A percentile compares a stretch with the other conserved stretches of the same genome.
These are phyloP conservation scores for Nepenthes gracilis DNA, from an alignment of 148 eudicot species.

Conservation along the genomic window DNA sequence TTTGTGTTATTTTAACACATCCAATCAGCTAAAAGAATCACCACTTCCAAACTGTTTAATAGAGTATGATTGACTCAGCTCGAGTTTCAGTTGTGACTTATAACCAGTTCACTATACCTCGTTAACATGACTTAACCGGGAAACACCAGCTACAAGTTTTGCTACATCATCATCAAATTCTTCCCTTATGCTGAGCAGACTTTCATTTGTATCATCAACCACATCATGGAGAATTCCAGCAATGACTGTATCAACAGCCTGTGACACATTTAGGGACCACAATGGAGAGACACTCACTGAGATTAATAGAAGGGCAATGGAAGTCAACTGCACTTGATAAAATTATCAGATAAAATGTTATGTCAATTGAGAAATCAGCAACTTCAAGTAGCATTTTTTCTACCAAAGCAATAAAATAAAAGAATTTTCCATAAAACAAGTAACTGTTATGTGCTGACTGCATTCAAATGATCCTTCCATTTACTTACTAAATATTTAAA, in stretches of 20 bases:
- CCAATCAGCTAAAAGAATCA: no score
- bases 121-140: slow-evolving; percentile 80
- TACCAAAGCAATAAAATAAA: no score
- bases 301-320: no score
- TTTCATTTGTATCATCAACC: slow-evolving; percentile 76
- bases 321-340: neutral
- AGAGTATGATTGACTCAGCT: neutral
- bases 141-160: slow-evolving; percentile 84
- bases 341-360: neutral
- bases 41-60: neutral
- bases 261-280: slow-evolving; percentile 11
- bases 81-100: neutral
- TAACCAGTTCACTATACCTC: slow-evolving; percentile 37
- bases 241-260: slow-evolving; percentile 91
- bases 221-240: slow-evolving; percentile 96
- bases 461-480: no score
- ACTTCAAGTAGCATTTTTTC: no score
- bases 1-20: no score
- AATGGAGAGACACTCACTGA: neutral
- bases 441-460: no score
- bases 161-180: slow-evolving; percentile 76
- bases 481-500: no score
- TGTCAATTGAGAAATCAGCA: no score
- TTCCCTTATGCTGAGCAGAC: slow-evolving; percentile 38
- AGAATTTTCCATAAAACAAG: no score